A percentile compares a stretch with the other conserved stretches of the same genome.
phyloP scores from a whole-genome alignment of 2,329 filamentous ascomycete genomes.

The Colletotrichum sp. region DNA sequence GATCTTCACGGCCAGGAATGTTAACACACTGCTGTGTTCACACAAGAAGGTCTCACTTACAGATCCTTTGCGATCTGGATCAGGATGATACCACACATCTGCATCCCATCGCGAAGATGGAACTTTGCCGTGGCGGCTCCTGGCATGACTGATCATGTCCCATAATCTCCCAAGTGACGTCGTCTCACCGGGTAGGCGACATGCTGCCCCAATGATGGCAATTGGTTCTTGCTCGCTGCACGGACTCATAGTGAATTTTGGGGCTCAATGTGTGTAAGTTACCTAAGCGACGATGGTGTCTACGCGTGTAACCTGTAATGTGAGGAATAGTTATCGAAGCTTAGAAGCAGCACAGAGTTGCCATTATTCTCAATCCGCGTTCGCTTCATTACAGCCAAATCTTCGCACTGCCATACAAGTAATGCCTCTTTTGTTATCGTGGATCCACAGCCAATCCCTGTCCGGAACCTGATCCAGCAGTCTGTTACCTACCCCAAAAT shows the following conservation, averaged over 20 bases:
- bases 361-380: background rate
- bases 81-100: constrained; percentile 24
- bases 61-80: constrained; percentile 22
- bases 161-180: constrained; percentile 37
- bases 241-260: background rate
- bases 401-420: background rate
- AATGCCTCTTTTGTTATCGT: background rate
- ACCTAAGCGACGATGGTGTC: background rate
- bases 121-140: constrained; percentile 12
- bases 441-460: background rate
- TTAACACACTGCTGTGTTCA: background rate
- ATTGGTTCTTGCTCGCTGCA: constrained; percentile 32
- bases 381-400: background rate
- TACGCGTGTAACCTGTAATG: background rate
- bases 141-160: constrained; percentile 29
- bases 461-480: background rate
- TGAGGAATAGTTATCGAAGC: background rate
- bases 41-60: background rate
- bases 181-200: constrained; percentile 40
- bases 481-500: background rate
- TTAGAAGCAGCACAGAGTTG: background rate
- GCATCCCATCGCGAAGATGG: constrained; percentile 26
- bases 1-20: background rate
- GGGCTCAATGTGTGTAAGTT: background rate
- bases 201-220: constrained; percentile 43